Evolutionary conservation across 495 filamentous ascomycete genomes (phyloP).

Genomic region (Wilcoxina mikolae): DNA sequence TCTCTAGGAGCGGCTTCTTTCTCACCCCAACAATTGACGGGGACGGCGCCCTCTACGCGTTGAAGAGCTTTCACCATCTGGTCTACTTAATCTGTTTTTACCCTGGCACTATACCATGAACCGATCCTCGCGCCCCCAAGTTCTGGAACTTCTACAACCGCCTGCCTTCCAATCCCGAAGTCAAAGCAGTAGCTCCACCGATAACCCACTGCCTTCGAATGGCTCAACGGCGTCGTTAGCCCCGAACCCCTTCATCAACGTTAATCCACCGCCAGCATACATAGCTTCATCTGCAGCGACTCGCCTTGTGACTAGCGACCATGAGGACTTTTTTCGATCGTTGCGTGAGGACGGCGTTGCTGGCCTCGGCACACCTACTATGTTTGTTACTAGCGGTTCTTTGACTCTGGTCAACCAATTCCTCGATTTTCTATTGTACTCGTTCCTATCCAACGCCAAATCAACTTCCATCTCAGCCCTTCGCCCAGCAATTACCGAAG

Average conservation of each 20-base stretch:
- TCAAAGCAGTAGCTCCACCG: too few species aligned
- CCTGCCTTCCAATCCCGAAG: slow-evolving; percentile 10
- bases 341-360: slow-evolving; percentile 50
- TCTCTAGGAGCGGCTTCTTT: slow-evolving; percentile 1
- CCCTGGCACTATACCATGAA: slow-evolving; percentile 15
- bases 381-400: slow-evolving; percentile 53
- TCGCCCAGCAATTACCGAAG: slow-evolving; percentile 69
- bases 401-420: slow-evolving; percentile 78
- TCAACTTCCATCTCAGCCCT: slow-evolving; percentile 67
- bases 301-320: slow-evolving; percentile 79
- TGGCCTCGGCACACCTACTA: slow-evolving; percentile 47
- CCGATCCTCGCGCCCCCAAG: slow-evolving; percentile 23
- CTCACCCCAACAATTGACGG: not conserved
- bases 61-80: not conserved
- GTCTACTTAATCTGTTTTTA: not conserved
- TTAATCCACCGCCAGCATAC: slow-evolving; percentile 69
- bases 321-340: slow-evolving; percentile 53
- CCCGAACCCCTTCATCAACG: slow-evolving; percentile 29
- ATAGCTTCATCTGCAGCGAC: slow-evolving; percentile 80
- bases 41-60: not conserved
- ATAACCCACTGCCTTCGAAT: not conserved
- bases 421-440: slow-evolving; percentile 83
- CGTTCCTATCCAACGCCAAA: slow-evolving; percentile 62
- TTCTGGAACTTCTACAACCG: slow-evolving; percentile 18
- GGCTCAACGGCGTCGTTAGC: slow-evolving; percentile 1